Evolutionary conservation across 345 rosid genomes (phyloP).

Genomic region (Citrus sinensis): DNA sequence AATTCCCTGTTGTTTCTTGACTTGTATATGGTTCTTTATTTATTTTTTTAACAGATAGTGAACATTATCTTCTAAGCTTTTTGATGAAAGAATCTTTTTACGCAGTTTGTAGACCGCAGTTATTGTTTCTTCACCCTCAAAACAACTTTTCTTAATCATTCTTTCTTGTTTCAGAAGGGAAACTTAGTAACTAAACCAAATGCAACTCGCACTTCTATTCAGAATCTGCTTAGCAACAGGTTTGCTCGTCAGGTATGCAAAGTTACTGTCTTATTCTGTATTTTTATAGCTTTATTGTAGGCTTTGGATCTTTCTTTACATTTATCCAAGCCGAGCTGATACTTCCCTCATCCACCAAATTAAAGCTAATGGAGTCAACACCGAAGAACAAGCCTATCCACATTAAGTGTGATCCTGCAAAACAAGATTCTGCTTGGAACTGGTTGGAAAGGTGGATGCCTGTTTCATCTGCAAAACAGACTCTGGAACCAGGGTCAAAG

Average conservation of each 20-base stretch:
- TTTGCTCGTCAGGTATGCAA: conserved; percentile 78
- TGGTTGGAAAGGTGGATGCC: conserved; percentile 99
- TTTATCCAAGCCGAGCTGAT: conserved; percentile 1
- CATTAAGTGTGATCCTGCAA: conserved; percentile 78
- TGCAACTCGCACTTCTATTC: conserved; percentile 42
- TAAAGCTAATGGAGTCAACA: conserved; percentile 78
- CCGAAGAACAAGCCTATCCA: conserved; percentile 60
- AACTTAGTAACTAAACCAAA: conserved; percentile 29
- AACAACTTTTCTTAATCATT: not conserved
- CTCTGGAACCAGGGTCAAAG: conserved; percentile 23
- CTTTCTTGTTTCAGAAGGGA: conserved; percentile 42
- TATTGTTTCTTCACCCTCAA: not conserved
- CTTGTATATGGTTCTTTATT: not conserved
- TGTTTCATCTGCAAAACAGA: conserved; percentile 46
- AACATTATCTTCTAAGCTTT: not conserved
- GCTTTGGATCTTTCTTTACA: not conserved
- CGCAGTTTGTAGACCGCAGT: not conserved
- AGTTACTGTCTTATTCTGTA: conserved; percentile 1
- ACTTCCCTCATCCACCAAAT: not conserved
- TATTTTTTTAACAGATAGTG: not conserved
- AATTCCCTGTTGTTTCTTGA: not conserved
- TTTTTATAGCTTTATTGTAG: conserved; percentile 7
- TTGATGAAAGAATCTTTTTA: not conserved
- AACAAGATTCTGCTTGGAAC: conserved; percentile 80
- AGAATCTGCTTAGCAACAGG: conserved; percentile 68